phyloP scores from a whole-genome alignment of 2,329 filamentous ascomycete species.

The Aureobasidium melanogenum region DNA sequence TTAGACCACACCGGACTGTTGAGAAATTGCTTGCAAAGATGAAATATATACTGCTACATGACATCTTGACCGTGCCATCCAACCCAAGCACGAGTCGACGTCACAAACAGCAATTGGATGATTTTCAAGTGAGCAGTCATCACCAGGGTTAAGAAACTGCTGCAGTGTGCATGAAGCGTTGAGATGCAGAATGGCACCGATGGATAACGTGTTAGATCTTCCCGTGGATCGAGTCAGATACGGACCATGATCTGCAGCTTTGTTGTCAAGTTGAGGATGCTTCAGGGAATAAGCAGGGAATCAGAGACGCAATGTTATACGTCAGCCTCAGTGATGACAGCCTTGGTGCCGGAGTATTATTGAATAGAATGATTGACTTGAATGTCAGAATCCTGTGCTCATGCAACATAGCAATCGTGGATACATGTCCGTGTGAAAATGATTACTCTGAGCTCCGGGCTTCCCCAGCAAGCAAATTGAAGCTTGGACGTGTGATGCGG shows the following conservation, averaged over 20 bases:
- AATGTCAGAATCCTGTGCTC: no score
- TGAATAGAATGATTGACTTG: background rate
- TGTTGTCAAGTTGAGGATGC: background rate
- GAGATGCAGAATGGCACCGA: no score
- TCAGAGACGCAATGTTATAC: background rate
- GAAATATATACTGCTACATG: no score
- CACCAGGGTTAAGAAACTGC: background rate
- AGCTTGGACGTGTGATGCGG: constrained; percentile 5
- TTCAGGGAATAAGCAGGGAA: background rate
- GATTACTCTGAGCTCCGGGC: background rate
- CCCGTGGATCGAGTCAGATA: background rate
- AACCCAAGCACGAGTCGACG: background rate
- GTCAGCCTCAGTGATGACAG: background rate
- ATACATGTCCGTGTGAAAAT: no score
- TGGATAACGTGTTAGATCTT: background rate
- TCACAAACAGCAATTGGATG: background rate
- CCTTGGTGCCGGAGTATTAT: background rate
- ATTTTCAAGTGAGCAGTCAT: no score
- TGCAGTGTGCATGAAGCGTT: background rate
- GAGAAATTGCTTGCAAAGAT: background rate
- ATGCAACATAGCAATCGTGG: no score
- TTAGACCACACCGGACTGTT: background rate
- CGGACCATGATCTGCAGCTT: background rate
- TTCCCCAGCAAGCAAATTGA: background rate
- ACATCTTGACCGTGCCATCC: no score